phyloP scores from a whole-genome alignment of 352 stramenopile genomes.

The Thalassiosira hispida region DNA sequence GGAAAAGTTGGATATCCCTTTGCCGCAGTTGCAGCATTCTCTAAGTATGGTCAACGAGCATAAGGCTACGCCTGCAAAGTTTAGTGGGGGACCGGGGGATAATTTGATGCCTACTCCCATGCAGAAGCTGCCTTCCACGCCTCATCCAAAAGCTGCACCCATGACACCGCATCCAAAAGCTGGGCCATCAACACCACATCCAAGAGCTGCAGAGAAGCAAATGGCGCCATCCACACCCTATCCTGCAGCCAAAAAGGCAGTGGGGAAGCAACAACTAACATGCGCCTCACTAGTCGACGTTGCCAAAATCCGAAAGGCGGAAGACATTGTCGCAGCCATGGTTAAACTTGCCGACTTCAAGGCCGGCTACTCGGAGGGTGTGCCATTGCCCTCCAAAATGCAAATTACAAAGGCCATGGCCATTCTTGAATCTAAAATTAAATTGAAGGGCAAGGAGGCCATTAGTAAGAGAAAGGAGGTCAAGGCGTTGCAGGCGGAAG shows the following conservation, averaged over 20 bases:
- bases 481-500: constrained; percentile 46
- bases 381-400: constrained; percentile 53
- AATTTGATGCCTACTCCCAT: too few species aligned
- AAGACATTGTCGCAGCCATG: constrained; percentile 53
- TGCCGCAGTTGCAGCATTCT: too few species aligned
- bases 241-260: background rate
- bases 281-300: constrained; percentile 35
- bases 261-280: constrained; percentile 33
- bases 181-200: too few species aligned
- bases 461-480: constrained; percentile 34
- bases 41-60: too few species aligned
- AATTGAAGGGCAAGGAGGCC: constrained; percentile 38
- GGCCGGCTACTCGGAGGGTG: background rate
- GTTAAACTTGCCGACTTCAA: constrained; percentile 16
- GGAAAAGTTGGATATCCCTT: too few species aligned
- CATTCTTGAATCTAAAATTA: constrained; percentile 55
- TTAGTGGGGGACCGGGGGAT: too few species aligned
- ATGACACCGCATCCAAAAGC: too few species aligned
- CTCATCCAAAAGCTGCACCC: too few species aligned
- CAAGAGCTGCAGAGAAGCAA: constrained; percentile 2
- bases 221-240: background rate
- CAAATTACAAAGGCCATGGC: constrained; percentile 59
- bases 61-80: too few species aligned
- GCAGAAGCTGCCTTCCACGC: too few species aligned
- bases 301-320: constrained; percentile 54